Evolutionary conservation across 2,329 filamentous ascomycete species (phyloP).

Genomic region (Botrytis elliptica): DNA sequence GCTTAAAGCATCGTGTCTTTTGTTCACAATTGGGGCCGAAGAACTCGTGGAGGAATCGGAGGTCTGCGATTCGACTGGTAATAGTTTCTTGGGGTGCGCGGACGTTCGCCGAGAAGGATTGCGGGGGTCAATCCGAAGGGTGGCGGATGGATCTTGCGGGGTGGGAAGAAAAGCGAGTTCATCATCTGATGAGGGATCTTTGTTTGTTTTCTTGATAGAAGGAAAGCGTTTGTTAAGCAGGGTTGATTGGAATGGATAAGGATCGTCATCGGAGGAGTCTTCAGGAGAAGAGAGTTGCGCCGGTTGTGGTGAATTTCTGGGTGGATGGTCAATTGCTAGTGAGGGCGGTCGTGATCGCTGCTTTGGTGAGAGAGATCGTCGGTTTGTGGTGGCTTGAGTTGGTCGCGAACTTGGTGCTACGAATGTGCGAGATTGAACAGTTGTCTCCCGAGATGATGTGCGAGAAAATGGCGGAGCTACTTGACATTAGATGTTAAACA

Average conservation of each 20-base stretch:
- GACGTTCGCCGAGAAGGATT: constrained; percentile 24
- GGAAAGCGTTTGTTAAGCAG: constrained; percentile 37
- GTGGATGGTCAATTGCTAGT: constrained; percentile 18
- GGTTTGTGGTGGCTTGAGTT: constrained; percentile 30
- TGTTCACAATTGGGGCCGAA: constrained; percentile 27
- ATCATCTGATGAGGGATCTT: constrained; percentile 32
- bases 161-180: constrained; percentile 34
- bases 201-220: constrained; percentile 32
- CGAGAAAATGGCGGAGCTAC: constrained; percentile 37
- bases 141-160: constrained; percentile 36
- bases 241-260: constrained; percentile 34
- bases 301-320: constrained; percentile 25
- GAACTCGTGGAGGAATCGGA: constrained; percentile 64
- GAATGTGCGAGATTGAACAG: constrained; percentile 34
- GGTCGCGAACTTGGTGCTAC: constrained; percentile 33
- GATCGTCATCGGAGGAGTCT: constrained; percentile 30
- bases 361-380: constrained; percentile 34
- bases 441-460: constrained; percentile 38
- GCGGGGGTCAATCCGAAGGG: constrained; percentile 34
- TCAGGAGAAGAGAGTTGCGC: constrained; percentile 29
- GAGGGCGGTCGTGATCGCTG: constrained; percentile 28
- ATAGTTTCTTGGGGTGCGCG: constrained; percentile 27
- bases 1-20: constrained; percentile 13
- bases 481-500: constrained; percentile 22
- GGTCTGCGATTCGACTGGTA: constrained; percentile 42